Conservation (phyloP, 768 basidiomycete species). For the Pisolithus orientalis region DNA sequence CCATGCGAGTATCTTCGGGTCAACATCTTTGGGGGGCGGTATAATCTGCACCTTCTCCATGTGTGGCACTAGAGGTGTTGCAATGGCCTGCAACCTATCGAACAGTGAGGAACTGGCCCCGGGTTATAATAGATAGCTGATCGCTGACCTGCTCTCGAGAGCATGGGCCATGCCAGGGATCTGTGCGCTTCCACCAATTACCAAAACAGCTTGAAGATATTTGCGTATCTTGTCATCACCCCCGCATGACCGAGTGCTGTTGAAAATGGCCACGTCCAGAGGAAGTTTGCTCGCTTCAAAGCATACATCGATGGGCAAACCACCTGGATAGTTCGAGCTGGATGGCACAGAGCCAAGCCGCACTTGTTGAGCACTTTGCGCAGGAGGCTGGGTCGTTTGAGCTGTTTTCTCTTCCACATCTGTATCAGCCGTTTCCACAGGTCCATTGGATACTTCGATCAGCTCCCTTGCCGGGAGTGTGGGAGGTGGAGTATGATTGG, state of each 20-base stretch:
- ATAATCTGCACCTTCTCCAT: conserved; percentile 90
- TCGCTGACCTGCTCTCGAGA: conserved; percentile 70
- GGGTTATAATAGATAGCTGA: neutral
- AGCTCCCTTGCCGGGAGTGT: conserved; percentile 7
- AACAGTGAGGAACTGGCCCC: conserved; percentile 4
- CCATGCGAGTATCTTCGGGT: conserved; percentile 88
- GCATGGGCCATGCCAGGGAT: conserved; percentile 83
- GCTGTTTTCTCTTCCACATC: conserved; percentile 38
- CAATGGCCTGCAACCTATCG: conserved; percentile 70
- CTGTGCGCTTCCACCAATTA: conserved; percentile 79
- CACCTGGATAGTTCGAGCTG: conserved; percentile 31
- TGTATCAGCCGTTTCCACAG: conserved; percentile 44
- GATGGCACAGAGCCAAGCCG: conserved; percentile 16
- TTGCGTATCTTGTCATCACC: conserved; percentile 88
- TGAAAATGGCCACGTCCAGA: conserved; percentile 88
- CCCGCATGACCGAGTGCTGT: conserved; percentile 81
- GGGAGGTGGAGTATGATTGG: conserved; percentile 27
- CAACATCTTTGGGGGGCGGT: conserved; percentile 90
- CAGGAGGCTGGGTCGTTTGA: conserved; percentile 19
- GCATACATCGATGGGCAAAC: conserved; percentile 65
- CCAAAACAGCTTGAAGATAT: conserved; percentile 79
- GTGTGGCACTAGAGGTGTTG: conserved; percentile 71
- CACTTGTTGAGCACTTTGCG: conserved; percentile 12
- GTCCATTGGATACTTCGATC: conserved; percentile 21
- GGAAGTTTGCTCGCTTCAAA: conserved; percentile 88